A percentile compares a stretch with the other conserved stretches of the same genome.
Conservation (phyloP, 2,329 filamentous ascomycete species). For the Monilinia polystroma region DNA sequence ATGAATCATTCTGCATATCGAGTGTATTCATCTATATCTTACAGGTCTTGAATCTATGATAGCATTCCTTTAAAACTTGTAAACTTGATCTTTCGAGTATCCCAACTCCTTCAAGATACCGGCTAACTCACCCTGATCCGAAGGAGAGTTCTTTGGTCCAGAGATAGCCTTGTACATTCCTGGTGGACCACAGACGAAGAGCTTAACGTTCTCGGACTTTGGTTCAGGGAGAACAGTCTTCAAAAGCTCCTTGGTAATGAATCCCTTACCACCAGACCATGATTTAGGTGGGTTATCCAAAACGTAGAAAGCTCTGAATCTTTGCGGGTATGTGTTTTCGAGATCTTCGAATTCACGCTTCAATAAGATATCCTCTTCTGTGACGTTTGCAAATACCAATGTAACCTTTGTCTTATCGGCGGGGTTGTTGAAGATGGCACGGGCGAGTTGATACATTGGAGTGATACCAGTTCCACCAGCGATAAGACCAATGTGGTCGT, state of each 20-base stretch:
- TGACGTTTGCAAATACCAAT: constrained; percentile 87
- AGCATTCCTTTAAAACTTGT: constrained; percentile 72
- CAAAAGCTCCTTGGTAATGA: constrained; percentile 84
- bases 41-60: constrained; percentile 4
- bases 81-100: constrained; percentile 85
- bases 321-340: constrained; percentile 92
- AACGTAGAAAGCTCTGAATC: constrained; percentile 93
- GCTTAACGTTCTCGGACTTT: constrained; percentile 87
- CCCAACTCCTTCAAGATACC: constrained; percentile 80
- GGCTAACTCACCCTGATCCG: constrained; percentile 86
- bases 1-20: neutral
- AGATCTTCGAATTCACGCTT: constrained; percentile 81
- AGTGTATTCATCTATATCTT: constrained; percentile 16
- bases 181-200: constrained; percentile 94
- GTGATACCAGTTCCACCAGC: constrained; percentile 97
- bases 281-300: constrained; percentile 79
- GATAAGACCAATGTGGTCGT: constrained; percentile 80
- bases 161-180: constrained; percentile 91
- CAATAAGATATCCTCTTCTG: constrained; percentile 86
- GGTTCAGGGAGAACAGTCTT: constrained; percentile 95
- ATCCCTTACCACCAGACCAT: constrained; percentile 76
- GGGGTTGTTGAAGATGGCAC: constrained; percentile 92
- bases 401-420: constrained; percentile 97
- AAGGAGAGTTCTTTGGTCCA: constrained; percentile 85
- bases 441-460: constrained; percentile 93